Base-by-base conservation (phyloP, 768 basidiomycete species). In the Macrocybe gigantea region DNA sequence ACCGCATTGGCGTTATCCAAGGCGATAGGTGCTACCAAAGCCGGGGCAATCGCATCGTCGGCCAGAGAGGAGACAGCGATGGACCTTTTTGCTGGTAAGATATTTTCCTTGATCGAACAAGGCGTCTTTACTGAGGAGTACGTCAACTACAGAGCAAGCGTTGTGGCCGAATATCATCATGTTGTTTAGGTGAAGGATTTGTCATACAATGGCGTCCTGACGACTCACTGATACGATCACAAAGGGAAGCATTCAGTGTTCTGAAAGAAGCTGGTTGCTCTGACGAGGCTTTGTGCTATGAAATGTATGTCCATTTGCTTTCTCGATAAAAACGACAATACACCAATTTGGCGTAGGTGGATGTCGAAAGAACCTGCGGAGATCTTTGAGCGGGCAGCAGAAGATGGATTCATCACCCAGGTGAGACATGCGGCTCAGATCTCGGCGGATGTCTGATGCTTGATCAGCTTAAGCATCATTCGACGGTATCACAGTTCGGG, bases 281-380 rank as follows among this genome's bases (percentile, higher is more conserved):
- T 0, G 80, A 83, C 52, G 81, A 82, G 53, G 81, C 80, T 5
- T 64, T 82, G 3, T 82, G 79, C 51, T 82, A 82, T 58, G 81
- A 83, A 57, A 81, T 82, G 81, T 80, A 42, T 49, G 60, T 46
- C n/a, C 22, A 22, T 22, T 45, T 3, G 43, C 30, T 62, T 55
- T 38, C 22, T 30, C 6, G 10, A 7, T 14, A 3, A 29, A n/a
- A 38, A 7, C 15, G 15, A 6, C 30, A 3, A 3, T 44, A 42
- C 32, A n/a, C 43, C 40, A 5, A 38, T 13, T 6, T 8, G 44
- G 3, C 11, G 30, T 22, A 60, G 80, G 79, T 82, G 82, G 81
- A 83, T 83, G 80, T 82, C 81, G 22, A 83, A 82, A 54, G 81
- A 83, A 55, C 80, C 82, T 1, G 81, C 81, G 6, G 81, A 82